A percentile compares a stretch with the other conserved stretches of the same genome.
Evolutionary conservation across 345 rosid species (phyloP).

Genomic region (Dipteronia dyeriana): DNA sequence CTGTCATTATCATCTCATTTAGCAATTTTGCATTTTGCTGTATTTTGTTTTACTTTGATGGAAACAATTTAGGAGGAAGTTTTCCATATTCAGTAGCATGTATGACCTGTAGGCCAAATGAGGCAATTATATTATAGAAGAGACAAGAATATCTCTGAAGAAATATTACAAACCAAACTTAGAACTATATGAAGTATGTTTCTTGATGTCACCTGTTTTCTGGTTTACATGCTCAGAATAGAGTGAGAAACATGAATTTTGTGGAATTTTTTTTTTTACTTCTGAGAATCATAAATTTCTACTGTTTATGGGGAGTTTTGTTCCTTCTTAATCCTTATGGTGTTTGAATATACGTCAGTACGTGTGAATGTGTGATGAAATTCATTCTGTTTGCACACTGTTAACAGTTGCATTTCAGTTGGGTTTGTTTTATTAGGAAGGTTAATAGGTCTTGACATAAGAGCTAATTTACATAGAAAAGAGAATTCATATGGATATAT

Average conservation of each 20-base stretch:
- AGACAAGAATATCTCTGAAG: not conserved
- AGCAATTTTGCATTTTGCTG: not conserved
- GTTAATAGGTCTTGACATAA: not conserved
- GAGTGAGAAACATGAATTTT: not conserved
- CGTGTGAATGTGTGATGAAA: too few species aligned
- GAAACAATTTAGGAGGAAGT: not conserved
- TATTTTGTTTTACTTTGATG: not conserved
- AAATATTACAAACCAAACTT: not conserved
- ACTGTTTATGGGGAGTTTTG: not conserved
- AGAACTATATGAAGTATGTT: not conserved
- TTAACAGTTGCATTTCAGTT: not conserved
- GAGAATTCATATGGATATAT: slow-evolving; percentile 22
- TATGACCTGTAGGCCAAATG: not conserved
- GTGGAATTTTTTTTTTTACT: not conserved
- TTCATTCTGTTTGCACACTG: not conserved
- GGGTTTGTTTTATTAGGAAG: not conserved
- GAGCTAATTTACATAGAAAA: slow-evolving; percentile 3
- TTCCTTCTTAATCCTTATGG: slow-evolving; percentile 1
- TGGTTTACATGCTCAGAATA: not conserved
- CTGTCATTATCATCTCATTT: not conserved
- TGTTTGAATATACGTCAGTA: not conserved
- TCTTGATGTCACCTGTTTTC: not conserved
- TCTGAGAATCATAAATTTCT: not conserved
- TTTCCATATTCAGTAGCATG: not conserved
- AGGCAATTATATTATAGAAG: not conserved